These are phyloP conservation scores for Stipa capillata DNA, from an alignment of 176 grass and related monocot species.

Conservation along the genomic window DNA sequence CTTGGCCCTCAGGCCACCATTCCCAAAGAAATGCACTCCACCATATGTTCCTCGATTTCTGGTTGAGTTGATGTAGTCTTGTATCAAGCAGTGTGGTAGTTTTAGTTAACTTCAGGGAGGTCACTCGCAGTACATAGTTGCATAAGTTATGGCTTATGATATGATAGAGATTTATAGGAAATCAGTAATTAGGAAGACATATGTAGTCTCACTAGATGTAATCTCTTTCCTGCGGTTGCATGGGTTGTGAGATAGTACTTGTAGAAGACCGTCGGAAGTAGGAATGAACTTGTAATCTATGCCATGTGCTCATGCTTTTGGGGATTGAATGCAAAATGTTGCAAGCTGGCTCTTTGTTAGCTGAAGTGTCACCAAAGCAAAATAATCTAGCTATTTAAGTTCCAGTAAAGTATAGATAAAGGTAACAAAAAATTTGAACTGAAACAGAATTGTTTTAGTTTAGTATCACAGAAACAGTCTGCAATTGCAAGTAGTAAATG, in stretches of 20 bases:
- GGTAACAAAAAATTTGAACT: background rate
- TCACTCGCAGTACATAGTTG: background rate
- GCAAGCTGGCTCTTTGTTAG: background rate
- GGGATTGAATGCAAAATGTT: background rate
- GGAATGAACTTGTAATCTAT: background rate
- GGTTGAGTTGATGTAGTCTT: background rate
- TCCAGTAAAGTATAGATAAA: background rate
- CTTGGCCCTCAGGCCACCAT: background rate
- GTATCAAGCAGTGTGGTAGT: background rate
- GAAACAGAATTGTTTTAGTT: background rate
- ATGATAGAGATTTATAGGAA: background rate
- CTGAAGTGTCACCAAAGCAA: background rate
- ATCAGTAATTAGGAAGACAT: background rate
- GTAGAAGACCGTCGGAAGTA: background rate
- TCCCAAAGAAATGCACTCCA: background rate
- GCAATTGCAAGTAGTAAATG: background rate
- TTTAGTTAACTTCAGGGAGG: background rate
- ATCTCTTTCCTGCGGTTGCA: background rate
- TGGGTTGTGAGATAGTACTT: background rate
- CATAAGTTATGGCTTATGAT: background rate
- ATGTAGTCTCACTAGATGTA: background rate
- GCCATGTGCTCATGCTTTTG: background rate
- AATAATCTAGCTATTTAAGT: background rate
- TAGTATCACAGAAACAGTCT: background rate
- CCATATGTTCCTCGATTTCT: background rate